Evolutionary conservation across 257 asterid genomes (phyloP).

Genomic region (Phtheirospermum japonicum): DNA sequence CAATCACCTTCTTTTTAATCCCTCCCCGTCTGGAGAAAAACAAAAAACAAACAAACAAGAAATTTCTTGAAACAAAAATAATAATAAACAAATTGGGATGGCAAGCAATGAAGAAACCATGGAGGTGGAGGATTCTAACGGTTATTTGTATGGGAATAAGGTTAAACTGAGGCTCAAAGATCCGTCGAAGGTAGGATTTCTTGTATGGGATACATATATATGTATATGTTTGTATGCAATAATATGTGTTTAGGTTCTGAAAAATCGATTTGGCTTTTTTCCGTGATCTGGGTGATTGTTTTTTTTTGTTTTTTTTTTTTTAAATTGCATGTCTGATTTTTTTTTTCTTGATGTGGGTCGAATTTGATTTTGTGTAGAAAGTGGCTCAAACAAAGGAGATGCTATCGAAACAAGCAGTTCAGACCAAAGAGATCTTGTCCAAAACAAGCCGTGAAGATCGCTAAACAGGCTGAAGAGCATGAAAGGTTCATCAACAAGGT

Average conservation of each 20-base stretch:
- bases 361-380: constrained; percentile 50
- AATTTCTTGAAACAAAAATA: constrained; percentile 25
- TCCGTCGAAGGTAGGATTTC: constrained; percentile 63
- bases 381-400: constrained; percentile 82
- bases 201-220: no score
- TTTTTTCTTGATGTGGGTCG: constrained; percentile 26
- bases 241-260: no score
- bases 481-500: constrained; percentile 92
- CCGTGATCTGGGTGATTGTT: not conserved
- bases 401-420: constrained; percentile 47
- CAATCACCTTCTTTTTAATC: constrained; percentile 23
- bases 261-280: not conserved
- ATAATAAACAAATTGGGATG: constrained; percentile 34
- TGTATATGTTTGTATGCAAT: no score
- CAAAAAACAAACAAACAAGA: not conserved
- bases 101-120: constrained; percentile 47
- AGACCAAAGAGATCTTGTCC: constrained; percentile 66
- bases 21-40: not conserved
- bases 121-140: constrained; percentile 59
- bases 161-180: constrained; percentile 58
- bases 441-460: constrained; percentile 54
- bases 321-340: constrained; percentile 5
- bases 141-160: constrained; percentile 41
- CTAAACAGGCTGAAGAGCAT: constrained; percentile 94
- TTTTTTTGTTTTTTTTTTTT: not conserved